Base-by-base conservation (phyloP, 805 yeast genomes). In the Kuraishia hungarica region DNA sequence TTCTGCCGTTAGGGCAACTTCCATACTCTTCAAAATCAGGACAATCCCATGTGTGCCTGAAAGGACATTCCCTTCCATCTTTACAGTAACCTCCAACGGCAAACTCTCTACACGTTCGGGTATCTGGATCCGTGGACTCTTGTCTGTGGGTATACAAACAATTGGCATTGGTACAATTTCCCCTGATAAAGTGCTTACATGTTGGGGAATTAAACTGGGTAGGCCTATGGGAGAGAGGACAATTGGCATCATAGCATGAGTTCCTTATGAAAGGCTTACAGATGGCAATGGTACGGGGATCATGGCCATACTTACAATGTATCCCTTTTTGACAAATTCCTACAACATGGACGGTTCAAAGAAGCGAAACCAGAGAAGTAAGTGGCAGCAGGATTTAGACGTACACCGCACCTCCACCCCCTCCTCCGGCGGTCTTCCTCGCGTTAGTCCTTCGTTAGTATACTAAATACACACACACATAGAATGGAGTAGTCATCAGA, bases 21-120 rank as follows among this genome's bases (percentile, higher is more conserved):
- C 85, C 86, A n/a, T 72, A 72, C 57, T 81, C 83, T 59, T 80
- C 84, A 60, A 76, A 79, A 62, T 87, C 93, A 0, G 96, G 93
- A 68, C 96, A 88, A 56, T 80, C 80, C 60, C 73, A 77, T 17
- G 70, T 67, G 63, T 88, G 96, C 39, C 77, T 67, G 51, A 78
- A 76, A 5, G 77, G 73, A 63, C 96, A 88, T 29, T 62, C 59
- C 24, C 68, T 62, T 0, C 94, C 96, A 23, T 79, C 66, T 29
- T 72, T 78, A 67, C 96, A 89, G 70, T 79, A 86, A 0, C 92
- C 91, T 19, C 80, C 80, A 39, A 83, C 61, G 3, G 92, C 78
- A 71, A 88, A 89, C 28, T 79, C 82, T 22, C 89, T 72, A 63
- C 96, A 88, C 6, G 53, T 28, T 2, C 53, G 22, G 20, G 49